Evolutionary conservation across 2,329 filamentous ascomycete species (phyloP).

Genomic region (Talaromyces sp.): DNA sequence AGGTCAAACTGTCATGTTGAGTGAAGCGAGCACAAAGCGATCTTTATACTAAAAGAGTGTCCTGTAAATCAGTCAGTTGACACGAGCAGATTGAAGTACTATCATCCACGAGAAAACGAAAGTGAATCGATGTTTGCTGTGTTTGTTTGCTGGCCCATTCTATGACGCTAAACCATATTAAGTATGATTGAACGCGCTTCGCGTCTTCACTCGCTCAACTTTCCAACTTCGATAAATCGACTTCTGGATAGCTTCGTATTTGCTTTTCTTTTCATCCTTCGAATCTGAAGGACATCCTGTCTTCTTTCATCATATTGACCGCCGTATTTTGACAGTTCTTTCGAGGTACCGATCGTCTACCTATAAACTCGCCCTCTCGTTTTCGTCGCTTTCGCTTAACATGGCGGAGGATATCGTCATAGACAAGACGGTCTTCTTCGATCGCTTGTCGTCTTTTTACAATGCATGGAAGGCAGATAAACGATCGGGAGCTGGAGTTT

Average conservation of each 20-base stretch:
- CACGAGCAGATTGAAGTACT: background rate
- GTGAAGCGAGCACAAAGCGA: background rate
- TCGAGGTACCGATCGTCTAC: background rate
- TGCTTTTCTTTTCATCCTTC: background rate
- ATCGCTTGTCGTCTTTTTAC: constrained; percentile 81
- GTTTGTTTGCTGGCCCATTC: constrained; percentile 7
- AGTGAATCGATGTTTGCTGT: constrained; percentile 5
- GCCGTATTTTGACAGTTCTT: background rate
- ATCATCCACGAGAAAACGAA: background rate
- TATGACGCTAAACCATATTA: constrained; percentile 12
- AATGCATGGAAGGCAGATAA: constrained; percentile 96
- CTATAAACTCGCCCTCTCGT: background rate
- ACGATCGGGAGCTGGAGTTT: constrained; percentile 77
- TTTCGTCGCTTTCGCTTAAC: constrained; percentile 17
- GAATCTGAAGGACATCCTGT: background rate
- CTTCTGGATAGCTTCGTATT: background rate
- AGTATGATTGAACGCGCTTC: constrained; percentile 19
- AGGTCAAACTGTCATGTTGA: background rate
- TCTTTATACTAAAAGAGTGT: background rate
- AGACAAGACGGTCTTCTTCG: constrained; percentile 89
- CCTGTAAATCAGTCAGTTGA: background rate
- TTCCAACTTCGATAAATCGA: constrained; percentile 8
- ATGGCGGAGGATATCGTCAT: constrained; percentile 87
- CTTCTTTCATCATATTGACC: background rate
- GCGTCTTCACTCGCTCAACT: constrained; percentile 10